Percentiles rank a stretch among this genome's conserved stretches.
Conservation (phyloP, 2,329 filamentous ascomycete species). For the Paraphaeosphaeria sporulosa region DNA sequence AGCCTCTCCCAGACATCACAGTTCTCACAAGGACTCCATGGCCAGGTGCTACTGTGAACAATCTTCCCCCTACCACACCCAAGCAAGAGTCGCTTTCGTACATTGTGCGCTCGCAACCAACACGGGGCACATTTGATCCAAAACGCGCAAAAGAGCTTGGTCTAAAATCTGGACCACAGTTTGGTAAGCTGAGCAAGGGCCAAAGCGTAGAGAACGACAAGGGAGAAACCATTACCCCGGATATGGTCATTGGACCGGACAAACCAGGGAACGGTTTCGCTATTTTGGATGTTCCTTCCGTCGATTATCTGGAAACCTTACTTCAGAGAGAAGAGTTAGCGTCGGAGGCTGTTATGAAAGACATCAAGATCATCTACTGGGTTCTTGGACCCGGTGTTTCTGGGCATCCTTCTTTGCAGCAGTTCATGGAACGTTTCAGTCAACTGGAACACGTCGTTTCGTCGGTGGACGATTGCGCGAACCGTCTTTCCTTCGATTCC, state of each 20-base stretch:
- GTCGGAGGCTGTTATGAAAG: conserved; percentile 68
- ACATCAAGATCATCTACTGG: conserved; percentile 79
- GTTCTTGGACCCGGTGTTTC: conserved; percentile 75
- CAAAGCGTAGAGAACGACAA: conserved; percentile 68
- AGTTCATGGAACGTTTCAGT: conserved; percentile 72
- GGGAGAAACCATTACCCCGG: conserved; percentile 77
- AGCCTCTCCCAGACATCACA: conserved; percentile 67
- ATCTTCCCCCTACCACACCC: conserved; percentile 73
- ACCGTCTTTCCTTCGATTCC: conserved; percentile 75
- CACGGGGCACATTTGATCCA: conserved; percentile 81
- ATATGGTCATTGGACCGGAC: conserved; percentile 80
- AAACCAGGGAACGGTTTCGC: conserved; percentile 77
- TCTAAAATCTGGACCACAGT: conserved; percentile 67
- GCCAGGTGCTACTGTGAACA: conserved; percentile 72
- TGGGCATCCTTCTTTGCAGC: conserved; percentile 66
- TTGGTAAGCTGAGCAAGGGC: conserved; percentile 67
- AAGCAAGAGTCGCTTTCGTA: conserved; percentile 80
- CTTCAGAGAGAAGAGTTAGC: conserved; percentile 77
- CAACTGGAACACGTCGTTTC: conserved; percentile 79
- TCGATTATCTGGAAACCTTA: conserved; percentile 73
- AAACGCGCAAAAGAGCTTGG: conserved; percentile 70
- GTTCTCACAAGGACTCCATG: conserved; percentile 80
- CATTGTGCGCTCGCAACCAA: conserved; percentile 77
- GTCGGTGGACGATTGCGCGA: conserved; percentile 75
- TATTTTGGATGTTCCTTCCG: conserved; percentile 78